These are phyloP conservation scores for Candida insectalens DNA, from an alignment of 805 yeast genomes.

Conservation along the genomic window DNA sequence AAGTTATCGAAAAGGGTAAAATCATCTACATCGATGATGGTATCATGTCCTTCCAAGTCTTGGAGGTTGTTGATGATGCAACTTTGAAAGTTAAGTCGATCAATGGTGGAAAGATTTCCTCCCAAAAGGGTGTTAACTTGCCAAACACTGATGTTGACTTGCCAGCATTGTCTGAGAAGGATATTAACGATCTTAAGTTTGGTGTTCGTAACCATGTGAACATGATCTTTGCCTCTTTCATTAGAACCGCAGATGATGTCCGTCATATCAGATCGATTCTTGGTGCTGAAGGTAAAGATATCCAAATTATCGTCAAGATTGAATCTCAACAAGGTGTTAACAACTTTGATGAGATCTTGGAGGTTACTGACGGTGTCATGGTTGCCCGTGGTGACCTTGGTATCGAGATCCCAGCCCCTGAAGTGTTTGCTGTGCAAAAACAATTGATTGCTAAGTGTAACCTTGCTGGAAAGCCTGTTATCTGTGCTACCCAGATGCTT, in stretches of 20 bases:
- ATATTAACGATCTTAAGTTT: conserved; percentile 80
- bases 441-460: conserved; percentile 98
- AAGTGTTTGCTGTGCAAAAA: conserved; percentile 97
- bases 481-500: conserved; percentile 99
- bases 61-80: conserved; percentile 68
- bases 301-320: conserved; percentile 94
- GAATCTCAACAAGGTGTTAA: conserved; percentile 99
- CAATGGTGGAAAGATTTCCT: conserved; percentile 91
- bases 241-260: conserved; percentile 90
- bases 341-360: conserved; percentile 94
- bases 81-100: conserved; percentile 82
- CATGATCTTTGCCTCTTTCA: conserved; percentile 97
- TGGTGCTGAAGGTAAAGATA: conserved; percentile 94
- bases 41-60: conserved; percentile 89
- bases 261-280: conserved; percentile 83
- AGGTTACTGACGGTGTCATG: conserved; percentile 98
- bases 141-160: conserved; percentile 98
- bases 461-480: conserved; percentile 98
- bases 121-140: conserved; percentile 98
- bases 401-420: conserved; percentile 98
- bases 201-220: conserved; percentile 98
- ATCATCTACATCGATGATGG: conserved; percentile 96
- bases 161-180: conserved; percentile 97
- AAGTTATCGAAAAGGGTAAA: conserved; percentile 81
- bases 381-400: conserved; percentile 99